phyloP scores from a whole-genome alignment of 495 filamentous ascomycete genomes.

The Neurospora sp. region DNA sequence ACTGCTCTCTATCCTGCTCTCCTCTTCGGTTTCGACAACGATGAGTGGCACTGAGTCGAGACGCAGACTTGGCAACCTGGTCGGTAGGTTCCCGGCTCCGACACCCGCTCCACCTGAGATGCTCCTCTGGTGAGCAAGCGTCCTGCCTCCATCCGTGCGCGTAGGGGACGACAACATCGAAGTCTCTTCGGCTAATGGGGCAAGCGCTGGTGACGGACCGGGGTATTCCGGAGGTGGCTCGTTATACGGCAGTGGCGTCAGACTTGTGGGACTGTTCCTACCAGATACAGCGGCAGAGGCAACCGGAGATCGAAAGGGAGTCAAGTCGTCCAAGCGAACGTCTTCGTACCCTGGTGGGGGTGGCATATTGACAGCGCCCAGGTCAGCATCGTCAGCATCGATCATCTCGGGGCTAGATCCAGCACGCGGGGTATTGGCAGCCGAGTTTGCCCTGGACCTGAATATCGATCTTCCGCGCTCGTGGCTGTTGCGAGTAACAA shows the following conservation, averaged over 20 bases:
- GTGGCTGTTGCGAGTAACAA: constrained; percentile 2
- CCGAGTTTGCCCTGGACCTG: constrained; percentile 21
- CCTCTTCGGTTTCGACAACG: not conserved
- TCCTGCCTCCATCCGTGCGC: not conserved
- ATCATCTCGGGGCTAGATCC: constrained; percentile 33
- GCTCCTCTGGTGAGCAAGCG: not conserved
- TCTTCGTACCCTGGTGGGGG: constrained; percentile 45
- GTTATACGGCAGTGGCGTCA: constrained; percentile 9
- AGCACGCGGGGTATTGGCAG: constrained; percentile 18
- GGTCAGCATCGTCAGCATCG: constrained; percentile 34
- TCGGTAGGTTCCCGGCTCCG: not conserved
- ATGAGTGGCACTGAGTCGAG: not conserved
- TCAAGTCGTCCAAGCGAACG: constrained; percentile 36
- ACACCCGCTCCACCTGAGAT: not conserved
- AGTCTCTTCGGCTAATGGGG: not conserved
- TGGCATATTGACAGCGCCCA: constrained; percentile 39
- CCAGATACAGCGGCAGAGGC: constrained; percentile 18
- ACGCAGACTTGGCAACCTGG: not conserved
- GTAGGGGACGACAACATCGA: not conserved
- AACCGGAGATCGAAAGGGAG: constrained; percentile 19
- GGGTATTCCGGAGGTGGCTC: constrained; percentile 44
- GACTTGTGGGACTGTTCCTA: constrained; percentile 15
- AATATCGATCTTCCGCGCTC: not conserved
- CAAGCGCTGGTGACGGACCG: constrained; percentile 15
- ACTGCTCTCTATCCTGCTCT: not conserved